Percentiles rank a stretch among this genome's conserved stretches.
Conservation (phyloP, 352 stramenopile genomes). For the Globisporangium radiosum region DNA sequence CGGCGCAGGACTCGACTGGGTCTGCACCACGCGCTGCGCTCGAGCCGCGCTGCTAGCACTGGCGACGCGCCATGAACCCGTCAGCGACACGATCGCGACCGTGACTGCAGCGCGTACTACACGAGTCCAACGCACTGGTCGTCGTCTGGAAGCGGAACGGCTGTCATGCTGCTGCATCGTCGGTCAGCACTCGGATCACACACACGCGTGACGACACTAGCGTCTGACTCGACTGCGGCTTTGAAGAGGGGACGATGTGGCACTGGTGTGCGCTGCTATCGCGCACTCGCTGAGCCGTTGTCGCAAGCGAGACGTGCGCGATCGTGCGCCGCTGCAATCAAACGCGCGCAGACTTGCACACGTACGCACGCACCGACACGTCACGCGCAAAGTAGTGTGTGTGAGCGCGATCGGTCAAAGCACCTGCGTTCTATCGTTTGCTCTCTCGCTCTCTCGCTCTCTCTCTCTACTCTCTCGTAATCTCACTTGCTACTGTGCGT, state of each 20-base stretch:
- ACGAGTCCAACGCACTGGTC: background rate
- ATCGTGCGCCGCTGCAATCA: background rate
- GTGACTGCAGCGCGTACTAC: background rate
- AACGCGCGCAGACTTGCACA: background rate
- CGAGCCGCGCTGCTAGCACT: background rate
- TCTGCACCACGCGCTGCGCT: conserved; percentile 3
- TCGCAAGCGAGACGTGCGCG: background rate
- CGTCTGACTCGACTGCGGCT: background rate
- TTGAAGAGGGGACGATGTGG: background rate
- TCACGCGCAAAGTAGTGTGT: no score
- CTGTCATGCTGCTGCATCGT: conserved; percentile 4
- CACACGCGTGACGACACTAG: background rate
- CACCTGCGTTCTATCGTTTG: background rate
- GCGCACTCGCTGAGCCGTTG: background rate
- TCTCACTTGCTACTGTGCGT: no score
- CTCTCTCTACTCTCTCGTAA: no score
- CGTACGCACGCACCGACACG: background rate
- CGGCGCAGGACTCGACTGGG: conserved; percentile 2
- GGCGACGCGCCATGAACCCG: background rate
- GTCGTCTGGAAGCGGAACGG: background rate
- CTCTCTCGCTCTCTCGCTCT: background rate
- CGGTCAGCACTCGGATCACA: background rate
- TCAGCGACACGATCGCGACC: background rate
- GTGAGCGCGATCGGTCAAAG: background rate
- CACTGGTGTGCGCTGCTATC: background rate